Evolutionary conservation across 805 yeast species (phyloP).

Genomic region (Saccharomycopsis synnaedendra): DNA sequence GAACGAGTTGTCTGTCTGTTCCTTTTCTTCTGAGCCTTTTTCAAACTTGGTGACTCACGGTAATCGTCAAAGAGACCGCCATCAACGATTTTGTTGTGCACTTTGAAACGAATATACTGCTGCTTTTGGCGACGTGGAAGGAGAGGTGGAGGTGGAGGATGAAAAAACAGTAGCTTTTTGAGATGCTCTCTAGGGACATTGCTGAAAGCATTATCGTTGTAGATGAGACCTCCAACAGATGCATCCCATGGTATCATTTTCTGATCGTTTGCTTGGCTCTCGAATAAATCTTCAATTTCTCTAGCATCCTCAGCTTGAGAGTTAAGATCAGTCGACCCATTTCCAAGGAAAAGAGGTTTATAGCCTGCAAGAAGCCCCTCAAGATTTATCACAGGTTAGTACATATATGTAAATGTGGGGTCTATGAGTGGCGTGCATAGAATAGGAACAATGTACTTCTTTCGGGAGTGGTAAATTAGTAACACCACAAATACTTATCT

Average conservation of each 20-base stretch:
- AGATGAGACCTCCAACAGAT: slow-evolving; percentile 26
- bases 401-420: neutral
- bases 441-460: too few species aligned
- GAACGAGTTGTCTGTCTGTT: neutral
- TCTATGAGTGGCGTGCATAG: too few species aligned
- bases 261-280: slow-evolving; percentile 16
- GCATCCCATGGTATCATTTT: slow-evolving; percentile 30
- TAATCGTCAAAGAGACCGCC: slow-evolving; percentile 20
- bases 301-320: neutral
- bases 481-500: neutral
- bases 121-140: slow-evolving; percentile 52
- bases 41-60: slow-evolving; percentile 17
- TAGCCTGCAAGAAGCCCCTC: slow-evolving; percentile 36
- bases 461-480: too few species aligned
- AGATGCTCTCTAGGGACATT: slow-evolving; percentile 28
- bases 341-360: slow-evolving; percentile 32
- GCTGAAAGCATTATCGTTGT: slow-evolving; percentile 24
- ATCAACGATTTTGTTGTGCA: slow-evolving; percentile 23
- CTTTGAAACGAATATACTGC: slow-evolving; percentile 34
- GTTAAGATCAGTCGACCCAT: slow-evolving; percentile 3
- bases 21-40: slow-evolving; percentile 8
- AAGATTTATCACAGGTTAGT: slow-evolving; percentile 8
- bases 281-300: slow-evolving; percentile 5
- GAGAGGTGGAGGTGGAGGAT: slow-evolving; percentile 32
- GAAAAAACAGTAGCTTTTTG: slow-evolving; percentile 26